Evolutionary conservation across 1,284 basidiomycete species (phyloP), one percentile per base, ranked within the genome.

Genomic region (Pseudozyma tsukubaensis): DNA sequence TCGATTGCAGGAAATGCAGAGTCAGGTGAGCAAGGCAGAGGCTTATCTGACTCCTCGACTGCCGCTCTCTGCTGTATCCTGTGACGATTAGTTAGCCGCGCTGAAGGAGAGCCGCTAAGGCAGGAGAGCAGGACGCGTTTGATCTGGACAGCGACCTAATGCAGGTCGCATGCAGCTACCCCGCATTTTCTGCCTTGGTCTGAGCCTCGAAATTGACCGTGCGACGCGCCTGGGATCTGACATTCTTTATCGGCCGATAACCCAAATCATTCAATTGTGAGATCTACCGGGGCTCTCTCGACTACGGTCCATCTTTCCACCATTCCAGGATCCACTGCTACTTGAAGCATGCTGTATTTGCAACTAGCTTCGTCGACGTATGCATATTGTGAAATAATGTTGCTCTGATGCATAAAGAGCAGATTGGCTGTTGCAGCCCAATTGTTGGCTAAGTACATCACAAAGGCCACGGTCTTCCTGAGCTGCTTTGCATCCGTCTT

Each of bases 151-250:
- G n/a, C 16, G 14, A 2, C 42, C 16, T 47, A 29, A 24, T 49
- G 48, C 48, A 49, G 48, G 48, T 24, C n/a, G 18, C 48, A 34
- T 49, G 44, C 44, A 45, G 24, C 49, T 68, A 68, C 65, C 65
- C 59, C 59, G 59, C 55, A 62, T 50, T 61, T 43, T 37, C 18
- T 54, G 35, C 6, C n/a, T 24, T 45, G 21, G 12, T 21, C 44
- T 13, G 24, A 10, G 18, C 9, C 1, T 2, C 4, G 18, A 43
- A 9, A 19, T 2, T n/a, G 16, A 14, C 42, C 10, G 18, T 19
- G 9, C 24, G 12, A 45, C 42, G 42, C 52, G 51, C 24, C 34
- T n/a, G 39, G 34, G 44, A n/a, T n/a, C 18, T 34, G 19, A 42
- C 34, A 10, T 49, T 34, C 35, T 63, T 14, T 43, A 19, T 44